phyloP scores from a whole-genome alignment of 225 moss, liverwort and hornwort genomes.

The Sphagnum contortum region DNA sequence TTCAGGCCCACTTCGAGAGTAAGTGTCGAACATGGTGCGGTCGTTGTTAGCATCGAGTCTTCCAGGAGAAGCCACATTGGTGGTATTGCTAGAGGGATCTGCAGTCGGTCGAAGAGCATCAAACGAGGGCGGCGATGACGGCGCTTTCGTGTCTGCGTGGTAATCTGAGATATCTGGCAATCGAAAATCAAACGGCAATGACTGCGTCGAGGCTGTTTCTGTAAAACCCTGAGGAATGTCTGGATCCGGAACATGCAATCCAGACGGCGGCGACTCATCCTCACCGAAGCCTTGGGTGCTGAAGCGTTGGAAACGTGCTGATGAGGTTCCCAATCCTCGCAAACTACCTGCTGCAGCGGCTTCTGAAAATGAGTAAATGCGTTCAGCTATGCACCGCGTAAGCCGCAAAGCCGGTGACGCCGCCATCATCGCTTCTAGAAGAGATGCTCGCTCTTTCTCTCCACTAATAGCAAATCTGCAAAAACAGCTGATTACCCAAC shows the following conservation, averaged over 20 bases:
- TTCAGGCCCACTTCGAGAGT: background rate
- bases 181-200: slow-evolving; percentile 21
- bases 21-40: background rate
- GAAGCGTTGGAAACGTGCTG: slow-evolving; percentile 10
- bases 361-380: too few species aligned
- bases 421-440: too few species aligned
- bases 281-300: slow-evolving; percentile 27
- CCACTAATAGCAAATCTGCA: too few species aligned
- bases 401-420: too few species aligned
- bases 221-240: slow-evolving; percentile 5
- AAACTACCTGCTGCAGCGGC: slow-evolving; percentile 16
- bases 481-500: too few species aligned
- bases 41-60: background rate
- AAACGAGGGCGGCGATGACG: too few species aligned
- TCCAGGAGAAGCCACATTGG: slow-evolving; percentile 1
- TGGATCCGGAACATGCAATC: slow-evolving; percentile 8
- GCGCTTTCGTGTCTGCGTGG: too few species aligned
- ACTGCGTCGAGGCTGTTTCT: slow-evolving; percentile 16
- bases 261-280: slow-evolving; percentile 4
- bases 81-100: background rate
- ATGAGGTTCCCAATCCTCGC: slow-evolving; percentile 22
- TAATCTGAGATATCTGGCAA: background rate
- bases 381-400: too few species aligned
- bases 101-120: slow-evolving; percentile 4
- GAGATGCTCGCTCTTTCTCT: too few species aligned